A percentile compares a stretch with the other conserved stretches of the same genome.
These are phyloP conservation scores for Trichomonascus vanleenenianus DNA, from an alignment of 805 yeast species.

Conservation along the genomic window DNA sequence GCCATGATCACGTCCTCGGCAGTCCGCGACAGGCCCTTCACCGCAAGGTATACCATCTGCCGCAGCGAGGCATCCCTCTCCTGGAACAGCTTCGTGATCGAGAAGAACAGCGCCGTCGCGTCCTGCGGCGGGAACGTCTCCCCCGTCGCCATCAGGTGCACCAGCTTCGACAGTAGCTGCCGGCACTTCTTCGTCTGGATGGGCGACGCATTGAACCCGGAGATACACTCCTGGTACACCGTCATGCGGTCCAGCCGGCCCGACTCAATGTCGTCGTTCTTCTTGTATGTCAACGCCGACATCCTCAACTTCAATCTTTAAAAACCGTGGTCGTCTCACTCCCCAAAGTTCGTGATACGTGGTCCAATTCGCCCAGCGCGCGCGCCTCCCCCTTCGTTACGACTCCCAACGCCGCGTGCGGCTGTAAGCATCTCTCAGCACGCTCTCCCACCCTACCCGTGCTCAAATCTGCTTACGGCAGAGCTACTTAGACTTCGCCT, in stretches of 20 bases:
- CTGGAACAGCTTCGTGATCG: constrained; percentile 90
- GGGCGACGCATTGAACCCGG: constrained; percentile 86
- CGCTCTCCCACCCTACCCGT: too few species aligned
- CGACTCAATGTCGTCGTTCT: constrained; percentile 67
- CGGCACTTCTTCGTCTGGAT: constrained; percentile 86
- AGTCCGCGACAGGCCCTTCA: constrained; percentile 77
- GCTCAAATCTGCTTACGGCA: too few species aligned
- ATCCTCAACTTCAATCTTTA: too few species aligned
- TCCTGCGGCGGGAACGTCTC: constrained; percentile 82
- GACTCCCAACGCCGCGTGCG: too few species aligned
- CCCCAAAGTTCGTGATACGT: too few species aligned
- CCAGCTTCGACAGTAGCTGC: constrained; percentile 66
- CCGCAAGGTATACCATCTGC: constrained; percentile 88
- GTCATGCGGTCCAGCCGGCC: constrained; percentile 92
- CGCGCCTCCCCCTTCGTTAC: too few species aligned
- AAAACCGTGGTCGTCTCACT: too few species aligned
- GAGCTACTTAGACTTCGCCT: too few species aligned
- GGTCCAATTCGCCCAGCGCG: too few species aligned
- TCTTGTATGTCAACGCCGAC: constrained; percentile 55
- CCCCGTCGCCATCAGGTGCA: constrained; percentile 77
- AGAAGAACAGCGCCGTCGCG: constrained; percentile 87
- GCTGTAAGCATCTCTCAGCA: too few species aligned
- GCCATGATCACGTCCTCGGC: constrained; percentile 96
- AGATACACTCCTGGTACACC: constrained; percentile 89
- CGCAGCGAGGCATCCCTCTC: constrained; percentile 80